A percentile compares a stretch with the other conserved stretches of the same genome.
Conservation (phyloP, 805 yeast genomes). For the Kluyveromyces lactis region DNA sequence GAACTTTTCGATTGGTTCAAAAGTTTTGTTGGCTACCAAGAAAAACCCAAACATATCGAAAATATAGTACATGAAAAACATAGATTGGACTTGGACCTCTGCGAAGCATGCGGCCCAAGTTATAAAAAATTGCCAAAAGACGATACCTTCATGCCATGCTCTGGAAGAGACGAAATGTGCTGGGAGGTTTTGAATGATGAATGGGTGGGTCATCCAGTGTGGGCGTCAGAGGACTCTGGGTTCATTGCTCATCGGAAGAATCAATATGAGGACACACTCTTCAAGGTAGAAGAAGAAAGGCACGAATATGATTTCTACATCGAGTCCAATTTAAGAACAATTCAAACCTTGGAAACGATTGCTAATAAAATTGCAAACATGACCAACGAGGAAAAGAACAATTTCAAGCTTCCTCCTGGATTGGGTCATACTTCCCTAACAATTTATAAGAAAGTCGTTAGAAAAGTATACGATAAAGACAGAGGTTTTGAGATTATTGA, state of each 20-base stretch:
- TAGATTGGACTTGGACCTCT: constrained; percentile 77
- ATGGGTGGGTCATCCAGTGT: constrained; percentile 99
- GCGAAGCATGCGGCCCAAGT: constrained; percentile 93
- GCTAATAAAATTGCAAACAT: constrained; percentile 89
- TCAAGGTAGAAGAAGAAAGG: constrained; percentile 94
- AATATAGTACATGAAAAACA: constrained; percentile 83
- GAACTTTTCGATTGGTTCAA: constrained; percentile 90
- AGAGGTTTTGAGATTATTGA: constrained; percentile 95
- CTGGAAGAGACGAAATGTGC: constrained; percentile 98
- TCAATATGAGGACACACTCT: constrained; percentile 92
- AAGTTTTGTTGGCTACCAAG: constrained; percentile 81
- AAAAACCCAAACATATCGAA: constrained; percentile 78
- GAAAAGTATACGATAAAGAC: constrained; percentile 89
- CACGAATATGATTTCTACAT: constrained; percentile 94
- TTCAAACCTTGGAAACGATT: constrained; percentile 90
- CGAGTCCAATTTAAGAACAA: constrained; percentile 90
- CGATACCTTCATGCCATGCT: constrained; percentile 94
- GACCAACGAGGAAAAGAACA: constrained; percentile 82
- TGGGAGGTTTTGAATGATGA: constrained; percentile 98
- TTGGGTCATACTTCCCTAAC: constrained; percentile 87
- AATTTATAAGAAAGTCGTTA: constrained; percentile 85
- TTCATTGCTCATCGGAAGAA: constrained; percentile 98
- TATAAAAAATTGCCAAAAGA: constrained; percentile 88
- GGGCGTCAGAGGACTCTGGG: constrained; percentile 99
- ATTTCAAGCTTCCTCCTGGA: constrained; percentile 84